phyloP scores from a whole-genome alignment of 2,329 filamentous ascomycete species.

The Teratosphaeria viscida region DNA sequence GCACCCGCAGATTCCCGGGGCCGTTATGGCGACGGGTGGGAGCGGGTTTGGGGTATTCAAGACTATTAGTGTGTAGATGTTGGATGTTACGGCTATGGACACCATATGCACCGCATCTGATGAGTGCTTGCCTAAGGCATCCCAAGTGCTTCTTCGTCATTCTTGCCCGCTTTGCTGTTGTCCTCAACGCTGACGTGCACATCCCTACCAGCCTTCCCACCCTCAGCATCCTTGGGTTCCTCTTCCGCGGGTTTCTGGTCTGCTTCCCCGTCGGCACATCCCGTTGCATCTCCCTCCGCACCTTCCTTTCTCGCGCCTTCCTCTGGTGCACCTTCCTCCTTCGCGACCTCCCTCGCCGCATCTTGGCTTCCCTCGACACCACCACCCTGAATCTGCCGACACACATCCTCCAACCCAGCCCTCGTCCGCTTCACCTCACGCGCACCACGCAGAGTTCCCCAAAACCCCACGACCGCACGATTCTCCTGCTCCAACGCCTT shows the following conservation, averaged over 20 bases:
- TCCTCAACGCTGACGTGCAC: not conserved
- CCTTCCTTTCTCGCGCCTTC: not conserved
- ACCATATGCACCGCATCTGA: not conserved
- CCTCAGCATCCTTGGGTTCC: not conserved
- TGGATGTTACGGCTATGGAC: not conserved
- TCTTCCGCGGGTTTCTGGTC: not conserved
- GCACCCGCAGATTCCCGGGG: slow-evolving; percentile 91
- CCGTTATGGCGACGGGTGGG: slow-evolving; percentile 79
- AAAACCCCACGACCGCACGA: slow-evolving; percentile 5
- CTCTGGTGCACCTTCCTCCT: not conserved
- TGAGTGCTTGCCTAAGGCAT: not conserved
- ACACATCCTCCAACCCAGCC: not conserved
- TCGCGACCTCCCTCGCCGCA: not conserved
- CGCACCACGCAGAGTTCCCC: slow-evolving; percentile 3
- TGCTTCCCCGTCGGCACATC: not conserved
- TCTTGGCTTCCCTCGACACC: not conserved
- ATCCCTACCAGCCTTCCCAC: not conserved
- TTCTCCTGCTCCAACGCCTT: slow-evolving; percentile 1
- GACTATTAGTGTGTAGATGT: slow-evolving; percentile 23
- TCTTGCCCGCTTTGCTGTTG: not conserved
- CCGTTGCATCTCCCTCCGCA: not conserved
- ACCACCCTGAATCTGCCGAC: not conserved
- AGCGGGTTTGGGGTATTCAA: slow-evolving; percentile 56
- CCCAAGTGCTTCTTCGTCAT: not conserved
- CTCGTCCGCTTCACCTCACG: slow-evolving; percentile 1